phyloP scores from a whole-genome alignment of 306 rosid species.

The Cyamopsis tetragonoloba region DNA sequence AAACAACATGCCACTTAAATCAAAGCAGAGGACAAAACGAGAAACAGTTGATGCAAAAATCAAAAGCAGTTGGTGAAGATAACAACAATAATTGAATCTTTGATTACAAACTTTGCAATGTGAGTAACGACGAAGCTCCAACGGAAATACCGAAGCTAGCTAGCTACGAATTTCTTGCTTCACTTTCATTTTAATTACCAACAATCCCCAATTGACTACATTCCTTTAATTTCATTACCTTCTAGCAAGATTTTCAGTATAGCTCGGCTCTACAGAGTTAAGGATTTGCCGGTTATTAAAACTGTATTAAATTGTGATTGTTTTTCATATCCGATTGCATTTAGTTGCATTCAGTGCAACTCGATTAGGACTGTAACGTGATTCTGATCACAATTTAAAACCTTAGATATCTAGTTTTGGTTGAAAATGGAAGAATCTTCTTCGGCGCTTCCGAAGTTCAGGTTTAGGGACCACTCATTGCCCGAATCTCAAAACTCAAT shows the following conservation, averaged over 20 bases:
- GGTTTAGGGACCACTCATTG: constrained; percentile 54
- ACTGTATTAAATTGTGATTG: no score
- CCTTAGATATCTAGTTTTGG: not conserved
- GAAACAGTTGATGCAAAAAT: constrained; percentile 10
- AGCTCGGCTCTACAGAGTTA: no score
- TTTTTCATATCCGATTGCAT: no score
- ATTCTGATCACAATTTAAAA: no score
- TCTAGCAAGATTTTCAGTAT: no score
- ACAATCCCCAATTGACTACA: no score
- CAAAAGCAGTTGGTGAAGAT: not conserved
- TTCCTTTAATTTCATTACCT: no score
- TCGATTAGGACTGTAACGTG: no score
- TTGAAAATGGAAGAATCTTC: constrained; percentile 57
- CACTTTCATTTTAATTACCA: not conserved
- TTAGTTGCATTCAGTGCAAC: no score
- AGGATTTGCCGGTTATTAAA: no score
- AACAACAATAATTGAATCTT: no score
- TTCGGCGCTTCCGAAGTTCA: constrained; percentile 42
- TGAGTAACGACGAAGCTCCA: not conserved
- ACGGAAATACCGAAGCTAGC: constrained; percentile 22
- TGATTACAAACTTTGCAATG: no score
- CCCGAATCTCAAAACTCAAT: constrained; percentile 39
- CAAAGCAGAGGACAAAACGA: not conserved
- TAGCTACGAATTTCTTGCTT: not conserved
- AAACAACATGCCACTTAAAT: not conserved